A percentile compares a stretch with the other conserved stretches of the same genome.
These are phyloP conservation scores for Venturia pyrina DNA, from an alignment of 2,329 filamentous ascomycete genomes.

Conservation along the genomic window DNA sequence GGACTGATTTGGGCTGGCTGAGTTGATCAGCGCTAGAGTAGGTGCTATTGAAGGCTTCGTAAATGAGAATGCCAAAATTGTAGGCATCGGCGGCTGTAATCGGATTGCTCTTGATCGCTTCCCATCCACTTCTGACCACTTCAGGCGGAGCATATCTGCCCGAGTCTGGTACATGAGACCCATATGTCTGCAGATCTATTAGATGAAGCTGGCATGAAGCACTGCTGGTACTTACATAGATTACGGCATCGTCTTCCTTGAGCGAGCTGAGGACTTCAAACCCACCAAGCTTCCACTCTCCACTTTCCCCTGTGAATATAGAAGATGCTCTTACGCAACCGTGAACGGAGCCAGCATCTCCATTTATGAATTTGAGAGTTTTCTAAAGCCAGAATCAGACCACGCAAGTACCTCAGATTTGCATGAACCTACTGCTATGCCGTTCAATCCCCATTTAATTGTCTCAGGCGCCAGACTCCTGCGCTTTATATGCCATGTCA, in stretches of 20 bases:
- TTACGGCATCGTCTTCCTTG: constrained; percentile 89
- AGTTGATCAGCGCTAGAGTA: constrained; percentile 70
- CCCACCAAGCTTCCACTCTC: constrained; percentile 93
- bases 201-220: neutral
- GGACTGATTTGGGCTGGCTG: constrained; percentile 76
- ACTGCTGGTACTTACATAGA: constrained; percentile 53
- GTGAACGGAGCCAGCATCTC: constrained; percentile 84
- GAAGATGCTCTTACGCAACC: constrained; percentile 77
- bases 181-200: constrained; percentile 55
- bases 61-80: constrained; percentile 72
- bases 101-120: constrained; percentile 73
- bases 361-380: constrained; percentile 92
- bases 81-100: constrained; percentile 79
- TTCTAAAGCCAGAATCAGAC: constrained; percentile 41
- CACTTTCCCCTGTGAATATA: constrained; percentile 87
- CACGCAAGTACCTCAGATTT: constrained; percentile 10
- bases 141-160: constrained; percentile 81
- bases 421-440: constrained; percentile 55
- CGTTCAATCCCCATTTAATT: constrained; percentile 90
- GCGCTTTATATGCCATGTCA: constrained; percentile 82
- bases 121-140: constrained; percentile 80
- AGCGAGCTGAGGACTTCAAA: constrained; percentile 91
- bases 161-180: constrained; percentile 77
- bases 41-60: constrained; percentile 83
- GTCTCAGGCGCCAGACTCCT: constrained; percentile 86